Conservation (phyloP, 805 yeast genomes). For the Saccharomycopsis selenospora region DNA sequence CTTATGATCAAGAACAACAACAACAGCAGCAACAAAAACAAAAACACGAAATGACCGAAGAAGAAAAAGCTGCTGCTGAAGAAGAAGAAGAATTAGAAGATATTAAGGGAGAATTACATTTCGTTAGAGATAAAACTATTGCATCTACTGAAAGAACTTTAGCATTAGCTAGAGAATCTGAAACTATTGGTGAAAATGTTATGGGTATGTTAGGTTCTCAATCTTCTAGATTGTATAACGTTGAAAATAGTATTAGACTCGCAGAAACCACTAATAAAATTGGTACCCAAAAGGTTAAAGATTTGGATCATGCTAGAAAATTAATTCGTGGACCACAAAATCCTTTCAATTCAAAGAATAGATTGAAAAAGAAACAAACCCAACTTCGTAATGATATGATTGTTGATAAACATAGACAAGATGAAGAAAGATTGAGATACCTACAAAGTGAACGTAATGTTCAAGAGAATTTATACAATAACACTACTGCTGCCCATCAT, state of each 20-base stretch:
- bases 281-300: slow-evolving; percentile 76
- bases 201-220: slow-evolving; percentile 93
- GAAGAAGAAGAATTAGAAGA: slow-evolving; percentile 89
- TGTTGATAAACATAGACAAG: slow-evolving; percentile 55
- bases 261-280: slow-evolving; percentile 76
- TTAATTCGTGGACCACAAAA: slow-evolving; percentile 36
- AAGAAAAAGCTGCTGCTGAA: slow-evolving; percentile 36
- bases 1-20: slow-evolving; percentile 8
- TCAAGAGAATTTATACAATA: slow-evolving; percentile 46
- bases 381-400: slow-evolving; percentile 53
- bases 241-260: slow-evolving; percentile 68
- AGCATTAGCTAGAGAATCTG: slow-evolving; percentile 63
- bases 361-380: slow-evolving; percentile 68
- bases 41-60: slow-evolving; percentile 27
- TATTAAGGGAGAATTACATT: slow-evolving; percentile 73
- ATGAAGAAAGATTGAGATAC: slow-evolving; percentile 50
- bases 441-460: slow-evolving; percentile 63
- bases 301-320: slow-evolving; percentile 42
- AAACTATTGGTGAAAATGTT: slow-evolving; percentile 69
- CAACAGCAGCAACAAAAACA: slow-evolving; percentile 22
- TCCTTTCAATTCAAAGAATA: slow-evolving; percentile 80
- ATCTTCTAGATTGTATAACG: slow-evolving; percentile 72
- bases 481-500: slow-evolving; percentile 11
- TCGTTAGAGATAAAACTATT: slow-evolving; percentile 80
- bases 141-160: slow-evolving; percentile 81